Base-by-base conservation (phyloP, 1,139 yeast genomes). In the Taphrina deformans region DNA sequence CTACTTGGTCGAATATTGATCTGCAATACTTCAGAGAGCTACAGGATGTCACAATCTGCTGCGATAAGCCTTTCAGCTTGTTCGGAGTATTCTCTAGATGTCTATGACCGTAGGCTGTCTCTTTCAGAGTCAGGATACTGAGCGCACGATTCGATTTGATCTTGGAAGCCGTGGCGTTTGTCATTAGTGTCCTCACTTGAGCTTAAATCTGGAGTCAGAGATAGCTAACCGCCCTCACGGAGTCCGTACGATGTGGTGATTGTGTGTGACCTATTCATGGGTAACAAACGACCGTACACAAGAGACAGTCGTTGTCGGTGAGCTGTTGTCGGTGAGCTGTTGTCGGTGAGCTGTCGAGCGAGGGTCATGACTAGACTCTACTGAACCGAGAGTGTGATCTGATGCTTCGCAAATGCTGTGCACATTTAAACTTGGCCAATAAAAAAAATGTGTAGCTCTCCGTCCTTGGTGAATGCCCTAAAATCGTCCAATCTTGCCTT, bases 391-490 rank as follows among this genome's bases (percentile, higher is more conserved):
- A 12, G n/a, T 38, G 41, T 6, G 18, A 12, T n/a, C 16, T 1
- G 7, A 38, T 14, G 41, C 41, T 38, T 38, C 16, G n/a, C 41
- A 38, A 4, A 38, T 38, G 18, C 41, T n/a, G 18, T n/a, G 41
- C 2, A n/a, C 5, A 12, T 10, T 44, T 27, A 44, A 23, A 27
- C 9, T 7, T 33, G 2, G 2, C 53, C 53, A 16, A 48, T 48
- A 7, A 26, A 53, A 48, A 53, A 53, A 21, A 53, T 53, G 46
- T 38, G 45, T 18, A 53, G 14, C 7, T 35, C 6, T 16, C 33
- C 58, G 26, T 53, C 58, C 40, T 38, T 53, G 31, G 48, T 38
- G 26, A 53, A 53, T 2, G 58, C 58, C 9, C 58, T 46, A 24
- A 53, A 53, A 26, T 53, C 58, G 16, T 53, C 58, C 14, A 16